Evolutionary conservation across 1,284 basidiomycete genomes (phyloP).

Genomic region (Marasmius fiardii): DNA sequence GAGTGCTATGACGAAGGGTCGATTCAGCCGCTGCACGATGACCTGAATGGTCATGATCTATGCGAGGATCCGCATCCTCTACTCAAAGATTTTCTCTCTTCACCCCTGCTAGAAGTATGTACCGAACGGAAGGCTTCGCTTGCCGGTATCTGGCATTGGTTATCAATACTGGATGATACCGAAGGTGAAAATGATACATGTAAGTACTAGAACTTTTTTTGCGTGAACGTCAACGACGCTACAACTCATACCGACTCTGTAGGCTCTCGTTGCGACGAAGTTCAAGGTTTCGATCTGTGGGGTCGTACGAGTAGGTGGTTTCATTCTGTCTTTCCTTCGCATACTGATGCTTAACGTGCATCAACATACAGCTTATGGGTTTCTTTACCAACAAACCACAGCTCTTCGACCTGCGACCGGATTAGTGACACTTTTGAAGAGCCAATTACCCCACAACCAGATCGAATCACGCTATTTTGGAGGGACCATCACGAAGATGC

Average conservation of each 20-base stretch:
- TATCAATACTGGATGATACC: slow-evolving; percentile 25
- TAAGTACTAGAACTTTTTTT: slow-evolving; percentile 11
- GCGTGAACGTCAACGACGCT: not conserved
- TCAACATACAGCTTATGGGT: not conserved
- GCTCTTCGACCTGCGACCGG: not conserved
- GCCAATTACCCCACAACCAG: not conserved
- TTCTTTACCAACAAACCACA: not conserved
- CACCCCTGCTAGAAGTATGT: slow-evolving; percentile 19
- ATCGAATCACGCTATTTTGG: not conserved
- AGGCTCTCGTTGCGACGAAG: slow-evolving; percentile 20
- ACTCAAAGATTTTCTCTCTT: slow-evolving; percentile 16
- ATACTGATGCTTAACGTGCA: not conserved
- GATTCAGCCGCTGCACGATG: slow-evolving; percentile 2
- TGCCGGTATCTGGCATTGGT: slow-evolving; percentile 19
- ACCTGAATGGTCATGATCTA: too few relatives aligned
- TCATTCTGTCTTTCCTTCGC: not conserved
- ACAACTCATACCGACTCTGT: not conserved
- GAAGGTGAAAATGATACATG: slow-evolving; percentile 26
- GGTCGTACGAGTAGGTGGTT: slow-evolving; percentile 6
- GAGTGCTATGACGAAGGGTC: slow-evolving; percentile 4
- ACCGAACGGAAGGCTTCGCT: slow-evolving; percentile 21
- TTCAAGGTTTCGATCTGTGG: slow-evolving; percentile 20
- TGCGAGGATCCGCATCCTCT: not conserved
- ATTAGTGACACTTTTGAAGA: not conserved
- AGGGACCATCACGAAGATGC: not conserved